Evolutionary conservation across 495 filamentous ascomycete genomes (phyloP).

Genomic region (Evansstolkia leycettana): DNA sequence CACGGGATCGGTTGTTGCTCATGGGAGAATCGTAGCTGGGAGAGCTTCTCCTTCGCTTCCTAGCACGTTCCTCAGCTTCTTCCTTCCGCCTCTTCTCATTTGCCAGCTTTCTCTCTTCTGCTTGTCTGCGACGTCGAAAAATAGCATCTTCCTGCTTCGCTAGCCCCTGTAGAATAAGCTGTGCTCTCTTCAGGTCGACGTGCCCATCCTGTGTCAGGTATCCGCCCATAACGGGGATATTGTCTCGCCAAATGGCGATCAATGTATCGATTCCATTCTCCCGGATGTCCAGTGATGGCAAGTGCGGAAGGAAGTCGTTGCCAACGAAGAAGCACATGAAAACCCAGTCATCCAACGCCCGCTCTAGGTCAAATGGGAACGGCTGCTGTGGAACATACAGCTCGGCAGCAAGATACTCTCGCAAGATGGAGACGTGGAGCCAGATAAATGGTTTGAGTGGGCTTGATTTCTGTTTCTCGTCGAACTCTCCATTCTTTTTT

Average conservation of each 20-base stretch:
- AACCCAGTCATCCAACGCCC: conserved; percentile 98
- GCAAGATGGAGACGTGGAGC: conserved; percentile 83
- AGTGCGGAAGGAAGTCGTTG: conserved; percentile 96
- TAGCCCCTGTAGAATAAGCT: conserved; percentile 77
- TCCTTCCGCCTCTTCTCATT: conserved; percentile 67
- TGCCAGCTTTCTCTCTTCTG: conserved; percentile 69
- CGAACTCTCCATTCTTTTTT: conserved; percentile 72
- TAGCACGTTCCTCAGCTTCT: conserved; percentile 38
- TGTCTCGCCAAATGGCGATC: conserved; percentile 91
- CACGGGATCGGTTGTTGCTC: conserved; percentile 15
- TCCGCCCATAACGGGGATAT: conserved; percentile 79
- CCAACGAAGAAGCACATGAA: conserved; percentile 99
- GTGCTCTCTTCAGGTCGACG: conserved; percentile 75
- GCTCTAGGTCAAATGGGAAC: conserved; percentile 78
- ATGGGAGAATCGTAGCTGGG: conserved; percentile 27
- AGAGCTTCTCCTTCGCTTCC: conserved; percentile 33
- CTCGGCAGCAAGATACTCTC: conserved; percentile 89
- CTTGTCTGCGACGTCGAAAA: conserved; percentile 71
- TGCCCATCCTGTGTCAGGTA: conserved; percentile 92
- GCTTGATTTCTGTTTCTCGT: conserved; percentile 62
- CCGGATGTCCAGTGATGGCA: conserved; percentile 91
- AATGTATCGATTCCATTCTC: conserved; percentile 96
- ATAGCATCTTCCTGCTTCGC: conserved; percentile 95
- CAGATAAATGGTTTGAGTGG: conserved; percentile 89
- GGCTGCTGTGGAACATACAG: conserved; percentile 69